A percentile compares a stretch with the other conserved stretches of the same genome.
Conservation (phyloP, 1,139 yeast genomes). For the Candida sp. region DNA sequence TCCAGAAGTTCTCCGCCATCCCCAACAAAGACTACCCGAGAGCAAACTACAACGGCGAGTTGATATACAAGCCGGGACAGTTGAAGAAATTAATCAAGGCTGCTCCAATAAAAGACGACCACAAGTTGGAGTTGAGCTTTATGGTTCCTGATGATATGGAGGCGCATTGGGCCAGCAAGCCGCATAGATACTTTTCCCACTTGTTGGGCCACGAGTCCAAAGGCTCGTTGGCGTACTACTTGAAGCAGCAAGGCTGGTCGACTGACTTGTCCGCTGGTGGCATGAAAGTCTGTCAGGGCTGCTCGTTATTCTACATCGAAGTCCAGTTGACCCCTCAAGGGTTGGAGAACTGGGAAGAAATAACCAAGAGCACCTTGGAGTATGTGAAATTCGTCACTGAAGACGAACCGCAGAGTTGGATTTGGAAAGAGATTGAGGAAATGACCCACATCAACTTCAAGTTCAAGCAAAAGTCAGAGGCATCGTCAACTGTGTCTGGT, state of each 20-base stretch:
- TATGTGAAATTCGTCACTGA: constrained; percentile 62
- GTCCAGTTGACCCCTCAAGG: constrained; percentile 82
- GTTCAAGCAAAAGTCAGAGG: constrained; percentile 68
- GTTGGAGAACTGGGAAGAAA: constrained; percentile 61
- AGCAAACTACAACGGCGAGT: constrained; percentile 48
- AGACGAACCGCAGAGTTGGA: constrained; percentile 62
- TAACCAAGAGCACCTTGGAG: constrained; percentile 66
- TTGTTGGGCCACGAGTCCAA: constrained; percentile 89
- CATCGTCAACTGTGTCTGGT: constrained; percentile 63
- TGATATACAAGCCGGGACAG: constrained; percentile 44
- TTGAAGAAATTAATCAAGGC: constrained; percentile 63
- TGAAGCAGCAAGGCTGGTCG: constrained; percentile 80
- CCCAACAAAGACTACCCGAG: constrained; percentile 56
- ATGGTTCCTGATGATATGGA: constrained; percentile 75
- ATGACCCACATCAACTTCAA: constrained; percentile 58
- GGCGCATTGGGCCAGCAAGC: constrained; percentile 66
- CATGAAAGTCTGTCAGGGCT: constrained; percentile 69
- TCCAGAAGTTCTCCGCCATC: constrained; percentile 66
- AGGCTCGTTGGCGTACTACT: constrained; percentile 75
- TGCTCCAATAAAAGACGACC: constrained; percentile 82
- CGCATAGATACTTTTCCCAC: constrained; percentile 75
- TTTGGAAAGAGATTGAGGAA: constrained; percentile 52
- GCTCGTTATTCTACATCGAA: constrained; percentile 67
- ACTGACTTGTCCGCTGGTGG: constrained; percentile 79
- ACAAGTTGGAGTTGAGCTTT: constrained; percentile 69